Evolutionary conservation across 1,284 basidiomycete genomes (phyloP), one percentile per base, ranked within the genome.

Genomic region (Schizophyllum amplum): DNA sequence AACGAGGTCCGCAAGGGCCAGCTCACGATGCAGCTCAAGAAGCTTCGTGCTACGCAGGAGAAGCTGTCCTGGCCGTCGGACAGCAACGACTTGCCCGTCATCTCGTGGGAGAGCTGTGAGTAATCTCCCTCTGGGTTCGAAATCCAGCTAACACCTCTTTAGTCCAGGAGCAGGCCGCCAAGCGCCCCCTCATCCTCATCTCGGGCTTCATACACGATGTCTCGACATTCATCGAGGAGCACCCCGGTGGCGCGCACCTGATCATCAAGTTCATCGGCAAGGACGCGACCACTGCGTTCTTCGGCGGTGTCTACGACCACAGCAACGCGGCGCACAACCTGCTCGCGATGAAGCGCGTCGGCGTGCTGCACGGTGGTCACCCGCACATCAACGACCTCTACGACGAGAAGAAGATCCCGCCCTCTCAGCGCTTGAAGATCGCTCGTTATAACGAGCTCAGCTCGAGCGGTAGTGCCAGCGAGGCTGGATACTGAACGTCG

Each of bases 1-100:
- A 96, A 96, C 68, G 94, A 97, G 72, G 87, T 97, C 63, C 80
- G 80, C 66, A 95, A 95, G 74, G 94, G 94, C 51, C 86, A 93
- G 68, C 82, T 94, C 61, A 94, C 92, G 24, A 96, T 97, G 93
- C 80, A 95, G 70, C 78, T 97, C 52, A 94, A 94, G 78, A 82
- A 83, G 64, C 76, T 96, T 42, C 82, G 86, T 51, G 74, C 76
- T 64, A 78, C 80, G 55, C 79, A 83, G 57, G 80, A 85, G 11
- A 68, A 71, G n/a, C 72, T 92, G 55, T 63, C 70, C 47, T 92
- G 90, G 88, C 89, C 90, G 20, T 75, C 76, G 15, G 77, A 81
- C 47, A 75, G 71, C 27, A 81, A 77, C 62, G 76, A 89, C 55
- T 74, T 92, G 17, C 84, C 85, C 4, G 75, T 92, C 51, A 78